Base-by-base conservation (phyloP, 108 stramenopile species). In the Bacterosira constricta region DNA sequence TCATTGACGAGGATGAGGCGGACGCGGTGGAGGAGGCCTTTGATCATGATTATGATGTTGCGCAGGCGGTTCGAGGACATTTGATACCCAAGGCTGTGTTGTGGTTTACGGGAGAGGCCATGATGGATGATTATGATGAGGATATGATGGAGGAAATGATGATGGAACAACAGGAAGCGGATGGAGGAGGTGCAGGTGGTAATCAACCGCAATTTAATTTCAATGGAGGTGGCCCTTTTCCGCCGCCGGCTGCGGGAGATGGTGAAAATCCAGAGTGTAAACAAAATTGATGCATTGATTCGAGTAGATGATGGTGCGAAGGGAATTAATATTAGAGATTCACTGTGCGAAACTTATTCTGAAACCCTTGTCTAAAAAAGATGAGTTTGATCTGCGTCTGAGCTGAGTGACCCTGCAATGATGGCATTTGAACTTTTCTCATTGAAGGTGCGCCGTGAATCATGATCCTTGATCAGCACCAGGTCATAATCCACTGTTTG, bases 41-140 rank as follows among this genome's bases (percentile, higher is more conserved):
- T 66, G 90, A 93, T 71, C 64, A 74, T 57, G 97, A 98, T 82
- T 97, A 96, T 68, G 97, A 98, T 44, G 73, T 96, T 6, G 97
- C 96, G 1, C 91, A 88, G 64, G 91, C 93, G 7, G 86, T 98
- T 62, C 79, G 97, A 37, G 83, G 81, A 25, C 88, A 96, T 44
- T 68, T 98, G 52, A 76, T 96, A 69, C 95, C 93, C 20, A 92
- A 95, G 61, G 97, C 95, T 36, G 89, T 96, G 0, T 44, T 88
- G 27, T 98, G 96, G 96, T 98, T 93, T 77, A 93, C 95, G 18
- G 97, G 97, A 8, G 87, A 94, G 65, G 92, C 87, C 13, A 37
- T 79, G 54, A 80, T 76, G 41, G 51, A 53, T 38, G 65, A 66
- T 36, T 50, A 59, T 5, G 53, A 44, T 11, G 63, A 58, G 53